phyloP scores from a whole-genome alignment of 2,329 filamentous ascomycete species.

The Metarhizium album region DNA sequence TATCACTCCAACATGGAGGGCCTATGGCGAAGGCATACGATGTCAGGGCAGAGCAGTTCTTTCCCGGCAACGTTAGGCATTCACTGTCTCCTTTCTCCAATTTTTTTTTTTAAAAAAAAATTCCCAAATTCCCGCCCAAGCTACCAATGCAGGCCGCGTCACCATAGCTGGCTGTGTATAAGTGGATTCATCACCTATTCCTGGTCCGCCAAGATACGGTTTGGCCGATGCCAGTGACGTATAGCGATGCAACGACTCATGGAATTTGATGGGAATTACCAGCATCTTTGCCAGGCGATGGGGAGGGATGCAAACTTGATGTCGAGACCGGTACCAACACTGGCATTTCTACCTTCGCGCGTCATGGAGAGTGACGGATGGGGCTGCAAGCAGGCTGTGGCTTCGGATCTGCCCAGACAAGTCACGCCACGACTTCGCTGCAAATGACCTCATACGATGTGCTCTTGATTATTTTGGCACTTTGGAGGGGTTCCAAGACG shows the following conservation, averaged over 20 bases:
- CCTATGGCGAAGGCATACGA: neutral
- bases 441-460: slow-evolving; percentile 1
- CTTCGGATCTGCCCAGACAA: neutral
- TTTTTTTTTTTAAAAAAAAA: neutral
- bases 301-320: neutral
- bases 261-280: neutral
- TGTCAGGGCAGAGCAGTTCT: neutral
- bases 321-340: neutral
- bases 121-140: too few species aligned
- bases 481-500: neutral
- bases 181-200: neutral
- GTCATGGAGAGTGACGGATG: neutral
- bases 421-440: neutral
- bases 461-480: neutral
- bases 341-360: neutral
- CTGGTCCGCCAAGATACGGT: neutral
- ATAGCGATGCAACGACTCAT: neutral
- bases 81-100: neutral
- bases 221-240: neutral
- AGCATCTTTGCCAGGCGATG: neutral
- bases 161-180: neutral
- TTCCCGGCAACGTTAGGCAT: neutral
- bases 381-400: neutral
- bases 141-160: neutral
- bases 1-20: too few species aligned